Evolutionary conservation across 23 red algal genomes (phyloP), one percentile per base, ranked within the genome.

Genomic region (Agarophyton chilense): DNA sequence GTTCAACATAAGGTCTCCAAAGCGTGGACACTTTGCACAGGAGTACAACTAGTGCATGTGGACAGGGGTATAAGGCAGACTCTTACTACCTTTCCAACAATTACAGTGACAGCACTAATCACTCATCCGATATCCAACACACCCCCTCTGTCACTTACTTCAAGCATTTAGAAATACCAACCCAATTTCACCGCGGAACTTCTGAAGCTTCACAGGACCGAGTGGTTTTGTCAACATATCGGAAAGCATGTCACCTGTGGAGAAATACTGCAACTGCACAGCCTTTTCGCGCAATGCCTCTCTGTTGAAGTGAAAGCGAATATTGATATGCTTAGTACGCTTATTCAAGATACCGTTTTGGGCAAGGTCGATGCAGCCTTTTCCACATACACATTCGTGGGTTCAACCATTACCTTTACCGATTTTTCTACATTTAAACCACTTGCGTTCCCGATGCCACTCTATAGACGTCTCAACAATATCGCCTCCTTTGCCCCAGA

Each of bases 171-270:
- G n/a, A n/a, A n/a, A n/a, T n/a, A n/a, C 14, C 13, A 80, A 6
- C 43, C 76, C 76, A 80, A 43, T 25, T 18, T 56, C 52, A 6
- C 17, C 26, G 33, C 76, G 76, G 10, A 80, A 80, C 49, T 80
- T 80, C 52, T 80, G 12, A n/a, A 32, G 44, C 76, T 80, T 80
- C 52, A 80, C 76, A 16, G 9, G 19, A 9, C 9, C 42, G 22
- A 80, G 76, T 29, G 52, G 76, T 44, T 77, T 77, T 10, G 13
- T 77, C n/a, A 77, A 51, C n/a, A 77, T 77, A 49, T 77, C 72
- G 10, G 72, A 16, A 36, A 49, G 12, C 31, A 45, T 77, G 31
- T 10, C 13, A 26, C 14, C 31, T 44, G 72, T 77, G n/a, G 31
- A 36, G 72, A 10, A 45, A 36, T 77, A 77, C 10, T 53, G 17